These are phyloP conservation scores for Mollisia scopiformis DNA, from an alignment of 2,329 filamentous ascomycete species.

Conservation along the genomic window DNA sequence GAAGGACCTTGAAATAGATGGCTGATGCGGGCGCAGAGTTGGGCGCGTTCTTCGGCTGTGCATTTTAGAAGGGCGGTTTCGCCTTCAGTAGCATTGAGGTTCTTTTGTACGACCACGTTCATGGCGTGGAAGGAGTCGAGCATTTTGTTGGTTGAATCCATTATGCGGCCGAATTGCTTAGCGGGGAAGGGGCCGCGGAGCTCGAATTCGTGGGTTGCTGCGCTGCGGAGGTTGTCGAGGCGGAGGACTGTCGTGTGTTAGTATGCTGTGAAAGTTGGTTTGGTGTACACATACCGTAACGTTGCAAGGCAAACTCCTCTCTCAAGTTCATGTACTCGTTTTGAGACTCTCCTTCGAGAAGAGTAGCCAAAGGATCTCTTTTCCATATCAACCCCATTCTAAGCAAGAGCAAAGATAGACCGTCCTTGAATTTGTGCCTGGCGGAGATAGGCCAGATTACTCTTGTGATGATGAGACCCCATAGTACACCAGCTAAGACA, in stretches of 20 bases:
- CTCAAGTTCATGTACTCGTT: constrained; percentile 81
- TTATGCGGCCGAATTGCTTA: constrained; percentile 71
- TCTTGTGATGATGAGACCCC: constrained; percentile 89
- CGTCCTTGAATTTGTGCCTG: constrained; percentile 84
- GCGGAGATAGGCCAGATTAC: constrained; percentile 94
- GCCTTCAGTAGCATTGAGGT: constrained; percentile 73
- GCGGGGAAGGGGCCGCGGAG: constrained; percentile 85
- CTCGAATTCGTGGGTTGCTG: constrained; percentile 86
- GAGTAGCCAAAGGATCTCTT: constrained; percentile 79
- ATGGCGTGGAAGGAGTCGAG: constrained; percentile 95
- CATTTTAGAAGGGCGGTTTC: constrained; percentile 81
- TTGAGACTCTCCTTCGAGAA: constrained; percentile 61
- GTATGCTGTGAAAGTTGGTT: background rate
- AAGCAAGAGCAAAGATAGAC: constrained; percentile 87
- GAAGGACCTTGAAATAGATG: constrained; percentile 67
- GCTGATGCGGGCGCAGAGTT: constrained; percentile 86
- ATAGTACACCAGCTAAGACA: constrained; percentile 84
- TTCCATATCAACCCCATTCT: constrained; percentile 98
- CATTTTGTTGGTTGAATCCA: constrained; percentile 80
- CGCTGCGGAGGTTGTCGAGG: constrained; percentile 71
- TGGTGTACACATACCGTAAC: constrained; percentile 56
- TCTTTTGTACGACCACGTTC: constrained; percentile 87
- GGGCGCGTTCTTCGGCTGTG: constrained; percentile 76
- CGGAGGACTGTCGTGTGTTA: constrained; percentile 48
- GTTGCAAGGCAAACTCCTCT: constrained; percentile 85